phyloP scores from a whole-genome alignment of 163 green algal species.

The Prototheca cutis region DNA sequence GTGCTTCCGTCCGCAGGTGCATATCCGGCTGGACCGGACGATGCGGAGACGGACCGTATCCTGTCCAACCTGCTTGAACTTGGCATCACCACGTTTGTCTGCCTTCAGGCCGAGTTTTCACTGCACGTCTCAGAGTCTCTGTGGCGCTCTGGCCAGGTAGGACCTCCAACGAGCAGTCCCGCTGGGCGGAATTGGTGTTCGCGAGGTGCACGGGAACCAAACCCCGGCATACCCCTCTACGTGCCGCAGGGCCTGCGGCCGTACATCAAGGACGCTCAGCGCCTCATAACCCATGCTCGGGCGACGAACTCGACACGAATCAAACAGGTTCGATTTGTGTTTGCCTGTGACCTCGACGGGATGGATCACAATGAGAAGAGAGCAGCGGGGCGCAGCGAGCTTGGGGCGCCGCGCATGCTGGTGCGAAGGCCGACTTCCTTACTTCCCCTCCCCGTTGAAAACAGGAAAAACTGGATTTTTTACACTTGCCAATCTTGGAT shows the following conservation, averaged over 20 bases:
- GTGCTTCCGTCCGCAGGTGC: too few species aligned
- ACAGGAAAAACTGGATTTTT: conserved; percentile 72
- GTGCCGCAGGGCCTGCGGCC: conserved; percentile 49
- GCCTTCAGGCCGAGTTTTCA: conserved; percentile 64
- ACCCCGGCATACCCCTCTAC: too few species aligned
- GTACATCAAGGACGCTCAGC: conserved; percentile 66
- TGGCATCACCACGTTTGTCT: conserved; percentile 72
- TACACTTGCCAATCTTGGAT: conserved; percentile 65
- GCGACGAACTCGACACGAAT: conserved; percentile 13
- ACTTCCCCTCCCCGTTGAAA: not conserved
- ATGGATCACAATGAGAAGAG: not conserved
- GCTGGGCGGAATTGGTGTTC: too few species aligned
- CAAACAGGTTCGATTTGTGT: conserved; percentile 4
- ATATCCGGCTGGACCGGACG: conserved; percentile 62
- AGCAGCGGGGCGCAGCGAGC: too few species aligned
- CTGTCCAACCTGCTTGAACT: conserved; percentile 57
- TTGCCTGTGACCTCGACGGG: not conserved
- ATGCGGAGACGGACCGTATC: conserved; percentile 61
- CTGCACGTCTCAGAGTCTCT: conserved; percentile 50
- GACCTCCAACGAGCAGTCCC: too few species aligned
- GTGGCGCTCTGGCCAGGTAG: conserved; percentile 40
- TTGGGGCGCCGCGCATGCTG: too few species aligned
- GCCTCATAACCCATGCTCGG: conserved; percentile 18
- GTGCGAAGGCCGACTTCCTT: not conserved
- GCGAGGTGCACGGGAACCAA: too few species aligned